Base-by-base conservation (phyloP, 495 filamentous ascomycete species). In the Podospora didyma region DNA sequence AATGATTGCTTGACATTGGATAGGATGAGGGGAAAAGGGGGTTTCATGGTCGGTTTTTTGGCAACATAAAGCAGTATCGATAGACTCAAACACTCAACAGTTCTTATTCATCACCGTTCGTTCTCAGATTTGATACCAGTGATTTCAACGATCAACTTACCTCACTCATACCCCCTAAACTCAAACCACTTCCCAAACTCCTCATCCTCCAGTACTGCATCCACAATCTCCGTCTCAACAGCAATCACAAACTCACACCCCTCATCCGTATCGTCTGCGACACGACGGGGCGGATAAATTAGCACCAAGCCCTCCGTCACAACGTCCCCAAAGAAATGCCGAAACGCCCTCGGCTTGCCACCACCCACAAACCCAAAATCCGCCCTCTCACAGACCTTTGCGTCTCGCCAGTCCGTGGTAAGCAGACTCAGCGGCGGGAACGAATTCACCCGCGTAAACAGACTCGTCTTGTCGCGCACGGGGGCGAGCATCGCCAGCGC, bases 181-280 rank as follows among this genome's bases (percentile, higher is more conserved):
- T 79, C 75, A 53, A 78, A 76, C 44, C 64, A 79, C 49, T 58
- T 47, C 1, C 45, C 63, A 65, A 67, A 71, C 44, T 75, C 73
- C 3, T 62, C 54, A 62, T 80, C 76, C 9, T 66, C 61, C 16
- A 75, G 58, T 12, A 80, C 54, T 7, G 24, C 49, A 20, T 70
- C 51, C 17, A 63, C 64, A 24, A 73, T 49, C 12, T 65, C 55
- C 51, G 62, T 70, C 61, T 79, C 77, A 46, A 73, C 71, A 0
- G 66, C 47, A 42, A 80, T 66, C 24, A 68, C 60, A 56, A 80
- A 69, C 61, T 77, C 76, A 17, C 59, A 67, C 1, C 77, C 77
- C 48, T 80, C 73, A 50, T 78, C 70, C 44, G 76, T 69, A 46
- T 75, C 69, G 39, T 73, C 66, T 7, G 59, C 64, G 11, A n/a